A percentile compares a stretch with the other conserved stretches of the same genome.
Evolutionary conservation across 2,329 filamentous ascomycete genomes (phyloP).

Genomic region (Fusarium guadeloupense): DNA sequence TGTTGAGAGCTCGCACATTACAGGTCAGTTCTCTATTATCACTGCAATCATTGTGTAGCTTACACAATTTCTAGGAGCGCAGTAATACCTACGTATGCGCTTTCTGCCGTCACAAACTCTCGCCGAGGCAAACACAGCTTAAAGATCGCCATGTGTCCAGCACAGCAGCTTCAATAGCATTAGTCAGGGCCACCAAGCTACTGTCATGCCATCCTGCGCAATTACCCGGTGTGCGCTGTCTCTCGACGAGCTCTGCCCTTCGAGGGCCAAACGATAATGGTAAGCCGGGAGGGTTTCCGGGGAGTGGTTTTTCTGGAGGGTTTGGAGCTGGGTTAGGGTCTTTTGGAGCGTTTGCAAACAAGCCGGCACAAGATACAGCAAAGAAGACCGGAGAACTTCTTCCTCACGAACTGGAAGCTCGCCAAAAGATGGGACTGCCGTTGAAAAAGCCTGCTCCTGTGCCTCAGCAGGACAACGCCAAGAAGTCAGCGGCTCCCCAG

Average conservation of each 20-base stretch:
- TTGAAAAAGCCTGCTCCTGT: conserved; percentile 23
- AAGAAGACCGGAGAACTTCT: conserved; percentile 41
- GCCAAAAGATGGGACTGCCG: conserved; percentile 39
- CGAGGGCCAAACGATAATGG: conserved; percentile 31
- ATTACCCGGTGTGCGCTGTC: conserved; percentile 29
- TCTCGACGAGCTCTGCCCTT: conserved; percentile 43
- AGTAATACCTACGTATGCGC: conserved; percentile 54
- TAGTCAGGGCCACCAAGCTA: neutral
- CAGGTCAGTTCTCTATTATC: conserved; percentile 46
- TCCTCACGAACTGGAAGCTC: conserved; percentile 52
- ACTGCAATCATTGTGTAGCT: conserved; percentile 2
- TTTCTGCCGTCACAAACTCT: conserved; percentile 49
- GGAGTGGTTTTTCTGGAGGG: conserved; percentile 31
- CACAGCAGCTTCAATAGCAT: conserved; percentile 15
- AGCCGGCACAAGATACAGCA: conserved; percentile 1
- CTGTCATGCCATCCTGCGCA: conserved; percentile 1
- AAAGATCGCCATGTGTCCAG: conserved; percentile 27
- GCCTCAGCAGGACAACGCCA: conserved; percentile 6
- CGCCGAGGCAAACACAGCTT: conserved; percentile 26
- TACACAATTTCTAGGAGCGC: conserved; percentile 45
- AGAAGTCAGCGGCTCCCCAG: neutral
- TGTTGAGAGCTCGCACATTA: conserved; percentile 56
- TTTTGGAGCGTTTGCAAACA: conserved; percentile 39
- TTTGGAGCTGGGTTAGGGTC: conserved; percentile 35
- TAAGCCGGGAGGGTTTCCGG: conserved; percentile 38